Base-by-base conservation (phyloP, 805 yeast species). In the Metschnikowia gruessii region DNA sequence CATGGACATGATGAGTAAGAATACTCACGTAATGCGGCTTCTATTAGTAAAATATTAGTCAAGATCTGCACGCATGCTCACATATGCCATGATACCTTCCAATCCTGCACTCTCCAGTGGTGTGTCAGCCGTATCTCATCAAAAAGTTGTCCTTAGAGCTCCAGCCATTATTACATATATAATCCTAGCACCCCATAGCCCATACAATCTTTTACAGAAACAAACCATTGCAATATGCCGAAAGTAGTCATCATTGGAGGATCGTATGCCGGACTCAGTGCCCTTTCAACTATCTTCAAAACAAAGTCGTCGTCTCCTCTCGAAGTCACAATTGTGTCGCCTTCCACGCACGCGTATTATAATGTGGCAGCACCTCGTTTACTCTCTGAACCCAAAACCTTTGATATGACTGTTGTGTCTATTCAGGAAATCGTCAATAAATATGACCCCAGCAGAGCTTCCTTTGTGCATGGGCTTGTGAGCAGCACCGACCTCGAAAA, bases 231-330 rank as follows among this genome's bases (percentile, higher is more conserved):
- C 24, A 21, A 21, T 21, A 51, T 49, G 55, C 42, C 55, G 8
- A 48, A 54, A 28, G 46, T 66, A 15, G 64, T 64, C 4, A 62
- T 71, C 15, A 57, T 70, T 26, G 75, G 76, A 13, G 71, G 65
- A 7, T 65, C 71, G 4, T 68, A 50, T 44, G 72, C 69, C 2
- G 74, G 61, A 8, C 49, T 59, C n/a, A 40, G 21, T 4, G 72
- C 69, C 8, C 63, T 62, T 17, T 56, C 59, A 9, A 40, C 57
- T 9, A 43, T 62, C 16, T 51, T 57, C 21, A 40, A 33, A 3
- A 7, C 19, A 29, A 36, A 35, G 8, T 7, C 37, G 4, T 22
- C 51, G 7, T 37, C 26, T 17, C 10, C 26, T 8, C 29, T 48
- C 6, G 39, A 42, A 12, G 54, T 67, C 16, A 61, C 64, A 1